Evolutionary conservation across 495 filamentous ascomycete genomes (phyloP), one percentile per base, ranked within the genome.

Genomic region (Thermochaetoides thermophila): DNA sequence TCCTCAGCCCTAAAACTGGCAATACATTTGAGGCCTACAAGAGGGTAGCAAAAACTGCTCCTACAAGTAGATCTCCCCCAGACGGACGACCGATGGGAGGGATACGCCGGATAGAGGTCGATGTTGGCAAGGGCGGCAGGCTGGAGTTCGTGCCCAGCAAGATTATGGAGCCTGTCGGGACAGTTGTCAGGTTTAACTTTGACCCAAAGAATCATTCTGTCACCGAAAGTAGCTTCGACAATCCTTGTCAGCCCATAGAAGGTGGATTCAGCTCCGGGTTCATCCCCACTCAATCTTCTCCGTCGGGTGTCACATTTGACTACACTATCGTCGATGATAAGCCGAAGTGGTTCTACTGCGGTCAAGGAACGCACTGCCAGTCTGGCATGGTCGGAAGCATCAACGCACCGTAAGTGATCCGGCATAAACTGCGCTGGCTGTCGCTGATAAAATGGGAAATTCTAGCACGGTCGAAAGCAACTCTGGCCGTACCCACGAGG

Each of bases 331-430:
- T 47, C 12, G 60, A 71, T 33, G 50, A 46, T 11, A 59, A 60
- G 27, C 71, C 72, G 1, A 52, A 67, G 29, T 75, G 69, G 69
- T 71, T 69, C 45, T 74, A 73, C 58, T 74, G 69, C 40, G 61
- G 58, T 8, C 69, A 73, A 38, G 49, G 48, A 27, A 54, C 39
- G 3, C 63, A 68, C 41, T 67, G 63, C 37, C 51, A 62, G 27
- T 37, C 44, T 1, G 60, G 60, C 29, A 63, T 63, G 58, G 58
- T 61, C 4, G 56, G 60, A 18, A 39, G 37, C 18, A 50, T 63
- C 39, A 63, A 63, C n/a, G n/a, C n/a, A n/a, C n/a, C n/a, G n/a
- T n/a, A n/a, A n/a, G n/a, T n/a, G n/a, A n/a, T n/a, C n/a, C n/a
- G n/a, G n/a, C n/a, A n/a, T n/a, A n/a, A n/a, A n/a, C n/a, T 29